Evolutionary conservation across 23 red algal species (phyloP).

Genomic region (Chondrus crispus): DNA sequence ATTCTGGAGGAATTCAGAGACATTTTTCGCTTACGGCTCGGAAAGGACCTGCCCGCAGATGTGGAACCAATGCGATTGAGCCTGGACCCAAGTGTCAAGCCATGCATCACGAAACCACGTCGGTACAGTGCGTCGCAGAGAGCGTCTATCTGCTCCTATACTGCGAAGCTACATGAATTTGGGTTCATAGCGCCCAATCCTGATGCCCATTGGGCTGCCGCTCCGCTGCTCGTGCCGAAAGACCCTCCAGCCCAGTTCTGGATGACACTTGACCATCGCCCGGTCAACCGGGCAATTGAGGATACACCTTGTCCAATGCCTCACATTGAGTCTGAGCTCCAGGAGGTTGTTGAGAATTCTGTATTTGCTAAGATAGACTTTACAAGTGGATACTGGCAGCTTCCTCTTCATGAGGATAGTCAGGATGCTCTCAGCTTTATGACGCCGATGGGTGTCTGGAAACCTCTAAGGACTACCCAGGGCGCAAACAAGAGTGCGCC

Average conservation of each 20-base stretch:
- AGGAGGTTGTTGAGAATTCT: background rate
- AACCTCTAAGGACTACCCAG: background rate
- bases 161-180: background rate
- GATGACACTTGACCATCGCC: background rate
- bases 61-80: background rate
- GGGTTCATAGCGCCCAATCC: background rate
- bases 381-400: background rate
- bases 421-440: background rate
- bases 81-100: background rate
- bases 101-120: background rate
- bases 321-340: background rate
- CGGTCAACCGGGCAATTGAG: background rate
- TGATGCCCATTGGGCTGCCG: background rate
- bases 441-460: background rate
- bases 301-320: background rate
- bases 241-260: background rate
- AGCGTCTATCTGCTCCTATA: background rate
- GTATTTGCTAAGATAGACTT: background rate
- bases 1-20: background rate
- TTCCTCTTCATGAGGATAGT: background rate
- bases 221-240: background rate
- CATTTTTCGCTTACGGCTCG: background rate
- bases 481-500: background rate
- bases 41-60: background rate
- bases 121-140: background rate